A percentile compares a stretch with the other conserved stretches of the same genome.
phyloP scores from a whole-genome alignment of 805 yeast genomes.

The Metschnikowia santaceciliae region DNA sequence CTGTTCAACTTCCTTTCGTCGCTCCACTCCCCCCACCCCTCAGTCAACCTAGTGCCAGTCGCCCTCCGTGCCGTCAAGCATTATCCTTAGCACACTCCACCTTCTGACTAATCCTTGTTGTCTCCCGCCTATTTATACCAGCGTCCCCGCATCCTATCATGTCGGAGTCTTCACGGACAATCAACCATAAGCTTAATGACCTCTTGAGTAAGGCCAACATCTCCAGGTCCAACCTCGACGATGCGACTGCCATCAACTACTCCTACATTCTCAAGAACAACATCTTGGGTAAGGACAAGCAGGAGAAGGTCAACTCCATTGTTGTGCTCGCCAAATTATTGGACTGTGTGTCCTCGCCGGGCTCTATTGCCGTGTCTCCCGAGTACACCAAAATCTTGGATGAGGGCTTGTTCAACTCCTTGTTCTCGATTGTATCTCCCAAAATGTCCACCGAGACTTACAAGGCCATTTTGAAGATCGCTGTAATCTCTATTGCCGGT shows the following conservation, averaged over 20 bases:
- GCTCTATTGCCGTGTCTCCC: slow-evolving; percentile 38
- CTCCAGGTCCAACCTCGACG: slow-evolving; percentile 30
- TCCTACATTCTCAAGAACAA: slow-evolving; percentile 37
- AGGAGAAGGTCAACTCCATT: slow-evolving; percentile 50
- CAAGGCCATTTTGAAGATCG: slow-evolving; percentile 42
- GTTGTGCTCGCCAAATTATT: slow-evolving; percentile 51
- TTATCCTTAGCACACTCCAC: not conserved
- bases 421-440: slow-evolving; percentile 39
- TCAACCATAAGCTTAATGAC: slow-evolving; percentile 43
- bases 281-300: slow-evolving; percentile 44
- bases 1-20: not conserved
- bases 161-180: slow-evolving; percentile 40
- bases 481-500: slow-evolving; percentile 41
- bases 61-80: not conserved
- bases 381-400: slow-evolving; percentile 36
- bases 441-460: slow-evolving; percentile 44
- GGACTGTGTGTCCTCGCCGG: slow-evolving; percentile 32
- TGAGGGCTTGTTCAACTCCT: slow-evolving; percentile 35
- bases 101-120: not conserved
- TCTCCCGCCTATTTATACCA: not conserved
- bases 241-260: slow-evolving; percentile 30
- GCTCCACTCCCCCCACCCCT: not conserved
- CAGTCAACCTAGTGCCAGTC: not conserved
- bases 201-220: slow-evolving; percentile 33
- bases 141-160: slow-evolving; percentile 13